A percentile compares a stretch with the other conserved stretches of the same genome.
These are phyloP conservation scores for Camelina hispida DNA, from an alignment of 345 rosid species.

Conservation along the genomic window DNA sequence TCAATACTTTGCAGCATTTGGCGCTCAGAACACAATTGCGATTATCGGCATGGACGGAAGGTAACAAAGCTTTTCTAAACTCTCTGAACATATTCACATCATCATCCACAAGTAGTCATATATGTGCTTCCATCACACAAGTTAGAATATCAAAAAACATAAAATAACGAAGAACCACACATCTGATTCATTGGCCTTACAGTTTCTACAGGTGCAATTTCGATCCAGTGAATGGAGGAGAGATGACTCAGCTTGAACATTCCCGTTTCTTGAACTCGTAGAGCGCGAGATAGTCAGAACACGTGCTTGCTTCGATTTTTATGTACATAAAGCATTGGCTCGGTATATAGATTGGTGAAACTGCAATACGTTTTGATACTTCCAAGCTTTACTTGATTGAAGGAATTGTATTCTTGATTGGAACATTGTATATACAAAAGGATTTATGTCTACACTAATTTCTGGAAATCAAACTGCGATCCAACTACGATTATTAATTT, in stretches of 20 bases:
- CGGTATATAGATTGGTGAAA: slow-evolving; percentile 34
- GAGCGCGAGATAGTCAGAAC: slow-evolving; percentile 17
- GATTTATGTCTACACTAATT: neutral
- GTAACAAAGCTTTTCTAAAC: slow-evolving; percentile 45
- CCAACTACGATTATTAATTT: neutral
- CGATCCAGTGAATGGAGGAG: slow-evolving; percentile 90
- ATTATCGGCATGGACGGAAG: slow-evolving; percentile 88
- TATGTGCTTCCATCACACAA: slow-evolving; percentile 11
- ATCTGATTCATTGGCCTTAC: slow-evolving; percentile 43
- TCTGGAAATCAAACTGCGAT: neutral
- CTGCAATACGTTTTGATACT: slow-evolving; percentile 9
- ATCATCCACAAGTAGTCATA: slow-evolving; percentile 11
- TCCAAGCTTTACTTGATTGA: slow-evolving; percentile 34
- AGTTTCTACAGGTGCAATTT: slow-evolving; percentile 88
- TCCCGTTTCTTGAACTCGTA: slow-evolving; percentile 72
- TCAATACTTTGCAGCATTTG: slow-evolving; percentile 84
- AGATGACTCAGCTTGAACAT: slow-evolving; percentile 83
- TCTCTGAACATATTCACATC: slow-evolving; percentile 5
- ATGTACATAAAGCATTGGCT: slow-evolving; percentile 28
- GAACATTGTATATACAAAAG: slow-evolving; percentile 29
- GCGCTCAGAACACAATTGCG: slow-evolving; percentile 69
- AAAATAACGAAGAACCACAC: neutral
- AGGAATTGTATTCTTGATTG: slow-evolving; percentile 33
- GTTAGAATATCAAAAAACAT: neutral
- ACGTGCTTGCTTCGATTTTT: slow-evolving; percentile 1